These are phyloP conservation scores for Fusarium abutilonis DNA, from an alignment of 2,329 filamentous ascomycete species.

Conservation along the genomic window DNA sequence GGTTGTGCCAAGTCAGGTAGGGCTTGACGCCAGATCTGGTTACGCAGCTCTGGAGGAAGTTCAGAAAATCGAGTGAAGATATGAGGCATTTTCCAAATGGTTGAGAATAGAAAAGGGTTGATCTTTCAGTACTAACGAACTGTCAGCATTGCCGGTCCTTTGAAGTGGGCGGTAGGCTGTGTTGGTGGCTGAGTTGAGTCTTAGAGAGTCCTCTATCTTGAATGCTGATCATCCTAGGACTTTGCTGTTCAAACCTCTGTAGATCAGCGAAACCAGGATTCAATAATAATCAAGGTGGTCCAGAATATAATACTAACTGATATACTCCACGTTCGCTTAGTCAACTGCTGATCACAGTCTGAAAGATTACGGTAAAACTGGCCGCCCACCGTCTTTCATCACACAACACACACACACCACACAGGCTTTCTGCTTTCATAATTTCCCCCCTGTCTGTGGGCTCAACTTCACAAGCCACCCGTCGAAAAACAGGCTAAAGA, in stretches of 20 bases:
- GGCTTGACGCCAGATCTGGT: slow-evolving; percentile 18
- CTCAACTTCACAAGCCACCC: too few relatives aligned
- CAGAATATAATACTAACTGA: neutral
- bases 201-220: too few relatives aligned
- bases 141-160: too few relatives aligned
- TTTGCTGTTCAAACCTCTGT: neutral
- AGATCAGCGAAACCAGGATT: neutral
- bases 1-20: neutral
- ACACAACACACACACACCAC: too few relatives aligned
- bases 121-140: neutral
- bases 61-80: slow-evolving; percentile 7
- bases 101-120: neutral
- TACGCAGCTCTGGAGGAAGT: slow-evolving; percentile 18
- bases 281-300: neutral
- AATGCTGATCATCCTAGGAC: neutral
- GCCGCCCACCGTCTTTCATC: too few relatives aligned
- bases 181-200: too few relatives aligned
- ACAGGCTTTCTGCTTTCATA: too few relatives aligned
- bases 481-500: neutral
- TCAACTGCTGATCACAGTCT: neutral
- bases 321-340: slow-evolving; percentile 8
- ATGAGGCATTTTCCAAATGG: neutral
- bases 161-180: too few relatives aligned
- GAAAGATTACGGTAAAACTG: neutral
- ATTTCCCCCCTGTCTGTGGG: too few relatives aligned